Percentiles rank a stretch among this genome's conserved stretches.
Conservation (phyloP, 2,329 filamentous ascomycete genomes). For the Pestalotiopsis sp. region DNA sequence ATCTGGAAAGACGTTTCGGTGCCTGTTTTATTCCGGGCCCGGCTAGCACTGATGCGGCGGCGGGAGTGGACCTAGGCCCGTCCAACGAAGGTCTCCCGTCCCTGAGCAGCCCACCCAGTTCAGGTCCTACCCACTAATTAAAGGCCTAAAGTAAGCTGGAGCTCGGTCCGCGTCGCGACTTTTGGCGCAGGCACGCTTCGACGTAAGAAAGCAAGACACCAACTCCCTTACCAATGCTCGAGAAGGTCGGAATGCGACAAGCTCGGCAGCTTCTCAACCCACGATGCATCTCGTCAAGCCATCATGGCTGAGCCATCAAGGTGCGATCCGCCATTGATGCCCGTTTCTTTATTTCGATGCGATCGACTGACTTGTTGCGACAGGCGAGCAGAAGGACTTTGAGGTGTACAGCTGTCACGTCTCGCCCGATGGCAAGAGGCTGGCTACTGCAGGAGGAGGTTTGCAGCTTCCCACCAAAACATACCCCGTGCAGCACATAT, state of each 20-base stretch:
- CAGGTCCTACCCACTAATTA: slow-evolving; percentile 1
- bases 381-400: slow-evolving; percentile 95
- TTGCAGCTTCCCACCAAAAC: slow-evolving; percentile 33
- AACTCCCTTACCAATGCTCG: not conserved
- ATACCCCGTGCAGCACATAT: not conserved
- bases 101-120: not conserved
- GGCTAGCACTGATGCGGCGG: not conserved
- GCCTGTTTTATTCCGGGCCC: not conserved
- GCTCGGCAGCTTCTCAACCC: slow-evolving; percentile 24
- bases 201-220: not conserved
- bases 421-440: slow-evolving; percentile 87
- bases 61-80: not conserved
- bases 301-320: slow-evolving; percentile 92
- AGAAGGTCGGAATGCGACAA: slow-evolving; percentile 33
- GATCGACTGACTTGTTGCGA: slow-evolving; percentile 25
- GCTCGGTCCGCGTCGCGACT: slow-evolving; percentile 10
- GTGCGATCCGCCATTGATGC: slow-evolving; percentile 43
- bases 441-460: slow-evolving; percentile 94
- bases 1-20: not conserved
- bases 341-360: slow-evolving; percentile 9
- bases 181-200: slow-evolving; percentile 6
- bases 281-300: slow-evolving; percentile 90
- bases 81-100: not conserved
- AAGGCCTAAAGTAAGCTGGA: not conserved
- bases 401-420: slow-evolving; percentile 99